Conservation (phyloP, 768 basidiomycete species). For the Clitopilus passeckerianus region DNA sequence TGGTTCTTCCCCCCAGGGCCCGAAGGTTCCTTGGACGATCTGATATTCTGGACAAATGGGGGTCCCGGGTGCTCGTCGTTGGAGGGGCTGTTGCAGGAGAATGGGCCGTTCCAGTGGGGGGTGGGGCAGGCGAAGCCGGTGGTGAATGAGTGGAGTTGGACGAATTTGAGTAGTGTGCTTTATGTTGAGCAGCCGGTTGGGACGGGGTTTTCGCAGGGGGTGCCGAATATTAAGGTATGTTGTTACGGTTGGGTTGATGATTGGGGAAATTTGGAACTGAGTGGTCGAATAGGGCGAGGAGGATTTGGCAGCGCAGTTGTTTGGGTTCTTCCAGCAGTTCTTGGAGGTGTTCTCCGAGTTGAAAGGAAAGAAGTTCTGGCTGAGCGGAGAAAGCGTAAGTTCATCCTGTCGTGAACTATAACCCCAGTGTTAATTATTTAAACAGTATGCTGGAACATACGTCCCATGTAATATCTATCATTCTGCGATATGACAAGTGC, state of each 20-base stretch:
- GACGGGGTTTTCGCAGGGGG: slow-evolving; percentile 72
- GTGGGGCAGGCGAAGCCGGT: slow-evolving; percentile 60
- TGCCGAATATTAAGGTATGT: slow-evolving; percentile 51
- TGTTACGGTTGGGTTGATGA: neutral
- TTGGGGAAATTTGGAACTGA: neutral
- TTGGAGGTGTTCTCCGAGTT: slow-evolving; percentile 69
- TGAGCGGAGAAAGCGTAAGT: slow-evolving; percentile 73
- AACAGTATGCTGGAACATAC: slow-evolving; percentile 63
- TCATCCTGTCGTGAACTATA: too few relatives aligned
- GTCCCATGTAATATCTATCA: slow-evolving; percentile 42
- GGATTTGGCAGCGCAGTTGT: slow-evolving; percentile 41
- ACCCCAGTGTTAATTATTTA: neutral
- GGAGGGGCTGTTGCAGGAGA: slow-evolving; percentile 69
- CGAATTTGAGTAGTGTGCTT: slow-evolving; percentile 69
- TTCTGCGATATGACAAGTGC: neutral
- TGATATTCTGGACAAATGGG: slow-evolving; percentile 83
- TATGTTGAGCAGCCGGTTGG: slow-evolving; percentile 81
- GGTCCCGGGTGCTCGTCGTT: slow-evolving; percentile 77
- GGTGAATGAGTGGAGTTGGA: slow-evolving; percentile 69
- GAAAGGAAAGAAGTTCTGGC: slow-evolving; percentile 65
- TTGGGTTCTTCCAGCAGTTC: slow-evolving; percentile 72
- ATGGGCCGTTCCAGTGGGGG: slow-evolving; percentile 72
- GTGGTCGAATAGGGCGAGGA: slow-evolving; percentile 35
- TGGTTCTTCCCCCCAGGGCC: slow-evolving; percentile 84
- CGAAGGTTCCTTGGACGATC: slow-evolving; percentile 62